These are phyloP conservation scores for Epichloe scottii DNA, from an alignment of 2,329 filamentous ascomycete species.

Conservation along the genomic window DNA sequence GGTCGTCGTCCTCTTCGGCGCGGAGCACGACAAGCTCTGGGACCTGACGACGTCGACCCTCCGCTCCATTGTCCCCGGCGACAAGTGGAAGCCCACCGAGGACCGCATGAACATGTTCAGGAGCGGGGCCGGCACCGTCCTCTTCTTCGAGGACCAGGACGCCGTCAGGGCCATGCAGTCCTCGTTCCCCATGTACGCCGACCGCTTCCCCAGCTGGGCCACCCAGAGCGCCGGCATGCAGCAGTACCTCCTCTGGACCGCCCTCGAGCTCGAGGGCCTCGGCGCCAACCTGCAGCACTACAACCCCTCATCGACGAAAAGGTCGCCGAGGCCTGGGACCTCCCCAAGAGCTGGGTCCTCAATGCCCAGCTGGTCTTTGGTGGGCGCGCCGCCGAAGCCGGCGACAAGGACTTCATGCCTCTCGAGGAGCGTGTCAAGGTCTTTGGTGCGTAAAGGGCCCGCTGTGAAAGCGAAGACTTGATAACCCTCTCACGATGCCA, in stretches of 20 bases:
- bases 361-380: constrained; percentile 81
- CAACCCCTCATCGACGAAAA: constrained; percentile 69
- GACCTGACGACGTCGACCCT: constrained; percentile 47
- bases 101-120: constrained; percentile 44
- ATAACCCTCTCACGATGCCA: too few species aligned
- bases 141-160: constrained; percentile 75
- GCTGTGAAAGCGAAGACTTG: not conserved
- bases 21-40: constrained; percentile 84
- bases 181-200: constrained; percentile 60
- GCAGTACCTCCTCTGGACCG: constrained; percentile 70
- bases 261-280: constrained; percentile 70
- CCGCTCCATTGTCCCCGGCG: constrained; percentile 47
- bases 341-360: constrained; percentile 63
- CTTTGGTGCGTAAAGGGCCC: constrained; percentile 33
- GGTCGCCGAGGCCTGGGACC: constrained; percentile 54
- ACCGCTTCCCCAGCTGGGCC: constrained; percentile 68
- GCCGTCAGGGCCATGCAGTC: constrained; percentile 54
- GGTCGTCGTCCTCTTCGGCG: constrained; percentile 63
- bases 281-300: constrained; percentile 90
- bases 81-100: constrained; percentile 43
- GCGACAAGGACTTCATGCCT: constrained; percentile 51
- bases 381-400: constrained; percentile 40
- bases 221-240: constrained; percentile 66
- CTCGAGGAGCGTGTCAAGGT: constrained; percentile 56
- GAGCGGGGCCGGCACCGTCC: constrained; percentile 64